Conservation (phyloP, 371 early-diverging fungal genomes). For the Encephalitozoon cuniculi region DNA sequence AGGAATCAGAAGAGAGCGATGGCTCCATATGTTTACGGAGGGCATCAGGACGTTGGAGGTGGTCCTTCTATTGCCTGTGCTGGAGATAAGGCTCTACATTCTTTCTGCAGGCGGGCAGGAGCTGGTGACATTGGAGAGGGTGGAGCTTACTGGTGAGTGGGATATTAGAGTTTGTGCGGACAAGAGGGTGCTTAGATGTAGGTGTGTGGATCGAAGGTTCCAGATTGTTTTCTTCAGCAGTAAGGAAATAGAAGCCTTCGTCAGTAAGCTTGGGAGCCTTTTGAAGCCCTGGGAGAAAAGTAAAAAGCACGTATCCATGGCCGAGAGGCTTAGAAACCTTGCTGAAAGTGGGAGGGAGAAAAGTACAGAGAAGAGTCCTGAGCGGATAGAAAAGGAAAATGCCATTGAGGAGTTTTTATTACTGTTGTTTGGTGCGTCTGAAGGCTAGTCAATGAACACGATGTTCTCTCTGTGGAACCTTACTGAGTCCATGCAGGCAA, state of each 20-base stretch:
- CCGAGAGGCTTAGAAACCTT: neutral
- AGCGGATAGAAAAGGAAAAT: neutral
- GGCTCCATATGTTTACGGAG: slow-evolving; percentile 33
- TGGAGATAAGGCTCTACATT: slow-evolving; percentile 8
- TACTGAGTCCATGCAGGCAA: slow-evolving; percentile 11
- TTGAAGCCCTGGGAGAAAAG: neutral
- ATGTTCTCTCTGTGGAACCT: slow-evolving; percentile 14
- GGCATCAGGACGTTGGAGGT: slow-evolving; percentile 13
- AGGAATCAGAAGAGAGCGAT: neutral
- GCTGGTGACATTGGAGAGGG: slow-evolving; percentile 2
- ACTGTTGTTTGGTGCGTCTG: neutral
- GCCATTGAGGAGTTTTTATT: neutral
- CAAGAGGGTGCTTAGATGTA: slow-evolving; percentile 1
- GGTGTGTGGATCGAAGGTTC: slow-evolving; percentile 1
- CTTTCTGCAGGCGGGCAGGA: neutral
- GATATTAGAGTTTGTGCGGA: neutral
- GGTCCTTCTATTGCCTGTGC: neutral
- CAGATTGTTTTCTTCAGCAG: slow-evolving; percentile 14
- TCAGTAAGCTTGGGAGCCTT: neutral
- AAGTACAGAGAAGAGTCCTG: neutral
- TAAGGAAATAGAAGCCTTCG: slow-evolving; percentile 11
- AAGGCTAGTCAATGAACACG: neutral
- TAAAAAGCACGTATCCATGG: too few species aligned
- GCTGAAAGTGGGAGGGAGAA: neutral
- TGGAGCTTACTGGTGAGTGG: neutral